Base-by-base conservation (phyloP, 495 filamentous ascomycete genomes). In the Penicillium cataractarum region DNA sequence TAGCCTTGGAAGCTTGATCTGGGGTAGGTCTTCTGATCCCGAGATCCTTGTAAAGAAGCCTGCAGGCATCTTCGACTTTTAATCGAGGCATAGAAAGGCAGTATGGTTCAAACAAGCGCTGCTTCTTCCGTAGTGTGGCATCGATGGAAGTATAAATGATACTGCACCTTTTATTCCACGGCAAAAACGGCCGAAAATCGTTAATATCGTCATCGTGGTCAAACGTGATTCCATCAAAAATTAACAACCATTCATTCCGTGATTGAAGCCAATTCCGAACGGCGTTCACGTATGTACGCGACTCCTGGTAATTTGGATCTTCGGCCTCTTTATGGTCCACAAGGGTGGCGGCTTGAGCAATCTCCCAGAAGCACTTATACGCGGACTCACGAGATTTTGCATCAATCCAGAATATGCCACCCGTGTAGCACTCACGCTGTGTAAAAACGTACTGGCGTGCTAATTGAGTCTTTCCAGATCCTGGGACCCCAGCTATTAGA, bases 61-160 rank as follows among this genome's bases (percentile, higher is more conserved):
- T 78, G 78, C 89, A 69, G 71, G 88, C 81, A 69, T 84, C 80
- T 60, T 86, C 80, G 68, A 85, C 70, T 71, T 84, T 77, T 6
- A 94, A 74, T 1, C 83, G 74, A 24, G 82, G 82, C 31, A 92
- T 77, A 42, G 80, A 82, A 51, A 93, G 84, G 13, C 90, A 83
- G 61, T 87, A 86, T n/a, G 90, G 90, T 65, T 92, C 91, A 62
- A 90, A 86, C 32, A 92, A 83, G 5, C 87, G 80, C 53, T 87
- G 84, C 57, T 90, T 89, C 49, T 86, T 86, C n/a, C 81, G 83
- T 15, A 90, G 77, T 1, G 86, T 87, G 31, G 81, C 79, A 58
- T 91, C 87, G 2, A 90, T 85, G 1, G 89, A 91, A 3, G 91
- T 92, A 57, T 92, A 92, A 24, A 95, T 90, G 48, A 94, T 82